Percentiles rank a stretch among this genome's conserved stretches.
Conservation (phyloP, 805 yeast genomes). For the Maudiozyma bulderi region DNA sequence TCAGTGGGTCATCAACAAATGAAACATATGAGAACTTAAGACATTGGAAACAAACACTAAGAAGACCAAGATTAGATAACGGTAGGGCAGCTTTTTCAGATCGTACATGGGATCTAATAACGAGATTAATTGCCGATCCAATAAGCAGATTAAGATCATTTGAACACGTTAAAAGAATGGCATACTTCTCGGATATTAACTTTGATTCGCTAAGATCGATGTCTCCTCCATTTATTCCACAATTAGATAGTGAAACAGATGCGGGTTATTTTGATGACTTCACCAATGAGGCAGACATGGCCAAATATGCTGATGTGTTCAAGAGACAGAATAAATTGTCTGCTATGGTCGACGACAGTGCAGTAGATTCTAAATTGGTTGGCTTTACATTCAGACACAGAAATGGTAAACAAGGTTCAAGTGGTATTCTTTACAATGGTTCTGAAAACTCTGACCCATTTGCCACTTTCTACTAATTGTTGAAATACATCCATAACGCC, state of each 20-base stretch:
- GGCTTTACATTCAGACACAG: constrained; percentile 94
- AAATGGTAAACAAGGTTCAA: constrained; percentile 32
- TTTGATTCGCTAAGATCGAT: constrained; percentile 61
- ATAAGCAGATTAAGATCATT: constrained; percentile 64
- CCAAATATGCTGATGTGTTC: constrained; percentile 92
- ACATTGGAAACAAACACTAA: constrained; percentile 80
- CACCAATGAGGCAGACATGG: constrained; percentile 93
- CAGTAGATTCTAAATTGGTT: constrained; percentile 65
- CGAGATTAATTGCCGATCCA: constrained; percentile 72
- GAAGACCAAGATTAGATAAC: constrained; percentile 85
- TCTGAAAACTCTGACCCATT: constrained; percentile 31
- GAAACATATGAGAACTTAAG: constrained; percentile 91
- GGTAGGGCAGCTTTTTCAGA: constrained; percentile 90
- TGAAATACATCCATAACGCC: background rate
- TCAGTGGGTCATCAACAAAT: constrained; percentile 85
- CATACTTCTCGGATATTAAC: constrained; percentile 77
- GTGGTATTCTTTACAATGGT: constrained; percentile 29
- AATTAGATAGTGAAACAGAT: constrained; percentile 91
- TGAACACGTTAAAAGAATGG: constrained; percentile 68
- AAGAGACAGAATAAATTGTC: constrained; percentile 83
- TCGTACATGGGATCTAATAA: constrained; percentile 87
- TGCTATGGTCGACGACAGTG: constrained; percentile 47
- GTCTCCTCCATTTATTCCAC: constrained; percentile 94
- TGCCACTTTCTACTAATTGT: constrained; percentile 26
- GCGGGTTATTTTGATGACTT: constrained; percentile 98